Evolutionary conservation across 2,329 filamentous ascomycete species (phyloP).

Genomic region (Cladosporium sp.): DNA sequence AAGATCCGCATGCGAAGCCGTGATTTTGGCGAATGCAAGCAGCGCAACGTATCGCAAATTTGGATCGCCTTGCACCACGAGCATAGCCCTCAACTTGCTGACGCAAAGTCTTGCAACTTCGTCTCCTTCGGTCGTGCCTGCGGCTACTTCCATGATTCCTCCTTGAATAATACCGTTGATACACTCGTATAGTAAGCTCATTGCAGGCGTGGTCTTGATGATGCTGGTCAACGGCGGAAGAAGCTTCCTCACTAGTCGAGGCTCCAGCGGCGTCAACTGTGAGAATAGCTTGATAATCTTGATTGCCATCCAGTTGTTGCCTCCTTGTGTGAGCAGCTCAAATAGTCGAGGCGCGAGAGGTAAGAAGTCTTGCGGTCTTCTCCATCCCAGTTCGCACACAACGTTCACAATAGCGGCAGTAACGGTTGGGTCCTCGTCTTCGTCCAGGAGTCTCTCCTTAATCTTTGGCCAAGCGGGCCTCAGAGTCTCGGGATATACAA

Average conservation of each 20-base stretch:
- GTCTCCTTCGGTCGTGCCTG: constrained; percentile 76
- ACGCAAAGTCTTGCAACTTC: constrained; percentile 92
- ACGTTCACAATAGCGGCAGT: constrained; percentile 97
- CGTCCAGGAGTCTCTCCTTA: constrained; percentile 88
- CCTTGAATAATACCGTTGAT: constrained; percentile 98
- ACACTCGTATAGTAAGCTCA: constrained; percentile 98
- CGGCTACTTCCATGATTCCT: constrained; percentile 80
- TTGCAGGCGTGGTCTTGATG: constrained; percentile 90
- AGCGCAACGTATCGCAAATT: constrained; percentile 98
- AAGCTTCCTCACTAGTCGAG: constrained; percentile 87
- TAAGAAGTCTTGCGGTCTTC: constrained; percentile 88
- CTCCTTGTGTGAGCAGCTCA: constrained; percentile 83
- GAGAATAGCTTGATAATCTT: constrained; percentile 99
- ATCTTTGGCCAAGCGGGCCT: constrained; percentile 95
- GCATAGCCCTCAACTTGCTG: constrained; percentile 88
- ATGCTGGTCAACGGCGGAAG: constrained; percentile 86
- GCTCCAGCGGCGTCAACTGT: constrained; percentile 86
- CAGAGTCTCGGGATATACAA: constrained; percentile 95
- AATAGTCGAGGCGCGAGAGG: constrained; percentile 88
- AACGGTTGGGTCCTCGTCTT: constrained; percentile 84
- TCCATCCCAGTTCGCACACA: constrained; percentile 91
- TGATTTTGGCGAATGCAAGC: constrained; percentile 93
- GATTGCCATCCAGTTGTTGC: constrained; percentile 99
- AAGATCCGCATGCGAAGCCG: constrained; percentile 78
- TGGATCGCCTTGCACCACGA: constrained; percentile 86